Evolutionary conservation across 1,284 basidiomycete species (phyloP).

Genomic region (Apiotrichum veenhuisii): DNA sequence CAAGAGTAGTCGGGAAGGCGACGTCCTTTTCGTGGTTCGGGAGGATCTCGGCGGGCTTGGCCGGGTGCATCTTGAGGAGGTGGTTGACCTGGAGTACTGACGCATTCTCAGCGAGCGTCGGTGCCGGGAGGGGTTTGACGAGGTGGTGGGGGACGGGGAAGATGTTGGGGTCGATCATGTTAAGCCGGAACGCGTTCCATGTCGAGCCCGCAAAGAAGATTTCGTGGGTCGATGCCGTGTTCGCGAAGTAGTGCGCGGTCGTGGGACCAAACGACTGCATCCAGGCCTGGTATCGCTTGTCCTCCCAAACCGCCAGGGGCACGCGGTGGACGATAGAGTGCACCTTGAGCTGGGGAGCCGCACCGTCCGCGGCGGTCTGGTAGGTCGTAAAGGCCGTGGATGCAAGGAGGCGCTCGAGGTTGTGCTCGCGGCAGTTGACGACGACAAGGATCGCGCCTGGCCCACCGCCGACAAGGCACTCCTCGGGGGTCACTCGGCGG

Average conservation of each 20-base stretch:
- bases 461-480: slow-evolving; percentile 45
- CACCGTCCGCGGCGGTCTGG: slow-evolving; percentile 29
- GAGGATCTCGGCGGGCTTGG: slow-evolving; percentile 17
- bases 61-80: slow-evolving; percentile 31
- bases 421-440: slow-evolving; percentile 36
- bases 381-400: slow-evolving; percentile 56
- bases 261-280: slow-evolving; percentile 61
- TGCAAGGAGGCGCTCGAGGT: slow-evolving; percentile 48
- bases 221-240: slow-evolving; percentile 61
- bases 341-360: slow-evolving; percentile 43
- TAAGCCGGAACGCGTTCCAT: slow-evolving; percentile 67
- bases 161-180: slow-evolving; percentile 65
- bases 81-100: slow-evolving; percentile 54
- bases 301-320: slow-evolving; percentile 64
- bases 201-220: slow-evolving; percentile 72
- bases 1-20: slow-evolving; percentile 23
- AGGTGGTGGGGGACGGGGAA: slow-evolving; percentile 68
- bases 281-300: slow-evolving; percentile 66
- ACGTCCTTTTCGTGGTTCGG: slow-evolving; percentile 27
- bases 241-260: slow-evolving; percentile 68
- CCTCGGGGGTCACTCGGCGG: slow-evolving; percentile 49
- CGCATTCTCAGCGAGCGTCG: slow-evolving; percentile 8
- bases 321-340: slow-evolving; percentile 64
- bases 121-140: slow-evolving; percentile 11
- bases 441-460: slow-evolving; percentile 40